Percentiles rank a stretch among this genome's conserved stretches.
Conservation (phyloP, 148 eudicot species). For the Vaccinium corymbosum region DNA sequence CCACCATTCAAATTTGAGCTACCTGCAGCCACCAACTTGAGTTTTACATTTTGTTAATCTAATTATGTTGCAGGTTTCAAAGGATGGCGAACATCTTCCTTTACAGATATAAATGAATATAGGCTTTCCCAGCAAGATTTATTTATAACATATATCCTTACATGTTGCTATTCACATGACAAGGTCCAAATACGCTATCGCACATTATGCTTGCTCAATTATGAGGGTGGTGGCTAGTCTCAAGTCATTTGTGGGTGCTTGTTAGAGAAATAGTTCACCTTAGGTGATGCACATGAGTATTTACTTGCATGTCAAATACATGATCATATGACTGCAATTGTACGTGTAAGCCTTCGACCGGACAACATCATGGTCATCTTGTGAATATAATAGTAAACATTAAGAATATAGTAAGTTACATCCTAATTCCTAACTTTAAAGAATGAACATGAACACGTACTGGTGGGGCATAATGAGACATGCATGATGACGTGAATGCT, state of each 20-base stretch:
- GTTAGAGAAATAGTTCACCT: not conserved
- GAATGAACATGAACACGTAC: not conserved
- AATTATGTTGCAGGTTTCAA: not conserved
- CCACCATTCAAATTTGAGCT: no score
- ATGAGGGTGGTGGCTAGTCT: not conserved
- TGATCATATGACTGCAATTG: not conserved
- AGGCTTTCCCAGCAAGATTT: not conserved
- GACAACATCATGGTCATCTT: not conserved
- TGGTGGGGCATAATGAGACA: not conserved
- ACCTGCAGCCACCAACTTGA: no score
- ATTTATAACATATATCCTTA: no score
- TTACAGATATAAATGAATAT: not conserved
- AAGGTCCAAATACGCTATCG: not conserved
- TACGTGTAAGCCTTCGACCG: not conserved
- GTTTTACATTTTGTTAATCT: not conserved
- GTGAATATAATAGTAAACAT: not conserved
- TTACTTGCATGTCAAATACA: not conserved
- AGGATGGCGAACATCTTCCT: not conserved
- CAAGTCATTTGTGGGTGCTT: not conserved
- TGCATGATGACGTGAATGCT: not conserved
- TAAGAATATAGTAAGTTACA: not conserved
- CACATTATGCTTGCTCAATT: no score
- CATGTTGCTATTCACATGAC: not conserved
- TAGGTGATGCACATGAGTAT: not conserved
- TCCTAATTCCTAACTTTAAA: not conserved